Conservation (phyloP, 495 filamentous ascomycete species). For the Talaromyces liani region DNA sequence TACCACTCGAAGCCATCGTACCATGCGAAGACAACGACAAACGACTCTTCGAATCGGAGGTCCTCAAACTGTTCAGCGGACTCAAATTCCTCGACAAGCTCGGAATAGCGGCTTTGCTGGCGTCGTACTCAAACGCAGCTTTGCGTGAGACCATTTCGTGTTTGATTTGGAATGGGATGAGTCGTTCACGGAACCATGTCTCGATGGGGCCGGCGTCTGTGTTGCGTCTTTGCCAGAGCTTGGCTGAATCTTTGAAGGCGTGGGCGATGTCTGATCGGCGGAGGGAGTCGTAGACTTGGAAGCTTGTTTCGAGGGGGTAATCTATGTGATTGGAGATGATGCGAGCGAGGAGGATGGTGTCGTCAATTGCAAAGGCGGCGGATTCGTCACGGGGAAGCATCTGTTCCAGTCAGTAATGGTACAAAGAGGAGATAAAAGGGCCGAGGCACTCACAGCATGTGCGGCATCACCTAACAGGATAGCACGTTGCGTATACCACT, state of each 20-base stretch:
- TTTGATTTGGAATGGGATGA: conserved; percentile 26
- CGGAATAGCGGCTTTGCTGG: conserved; percentile 22
- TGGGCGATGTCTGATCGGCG: conserved; percentile 41
- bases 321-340: conserved; percentile 31
- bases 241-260: conserved; percentile 43
- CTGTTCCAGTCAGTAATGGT: conserved; percentile 11
- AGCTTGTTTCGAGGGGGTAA: conserved; percentile 33
- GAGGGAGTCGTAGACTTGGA: conserved; percentile 45
- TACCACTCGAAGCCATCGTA: not conserved
- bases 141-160: conserved; percentile 22
- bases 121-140: conserved; percentile 35
- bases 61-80: not conserved
- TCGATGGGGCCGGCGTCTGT: conserved; percentile 34
- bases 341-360: conserved; percentile 49
- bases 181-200: conserved; percentile 31
- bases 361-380: conserved; percentile 54
- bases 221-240: conserved; percentile 33
- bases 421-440: not conserved
- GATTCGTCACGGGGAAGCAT: conserved; percentile 59
- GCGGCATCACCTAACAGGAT: conserved; percentile 52
- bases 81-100: not conserved
- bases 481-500: conserved; percentile 41
- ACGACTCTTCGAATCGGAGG: not conserved
- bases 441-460: conserved; percentile 43
- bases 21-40: not conserved